Conservation (phyloP, 2,329 filamentous ascomycete species). For the Colletotrichum sp. region DNA sequence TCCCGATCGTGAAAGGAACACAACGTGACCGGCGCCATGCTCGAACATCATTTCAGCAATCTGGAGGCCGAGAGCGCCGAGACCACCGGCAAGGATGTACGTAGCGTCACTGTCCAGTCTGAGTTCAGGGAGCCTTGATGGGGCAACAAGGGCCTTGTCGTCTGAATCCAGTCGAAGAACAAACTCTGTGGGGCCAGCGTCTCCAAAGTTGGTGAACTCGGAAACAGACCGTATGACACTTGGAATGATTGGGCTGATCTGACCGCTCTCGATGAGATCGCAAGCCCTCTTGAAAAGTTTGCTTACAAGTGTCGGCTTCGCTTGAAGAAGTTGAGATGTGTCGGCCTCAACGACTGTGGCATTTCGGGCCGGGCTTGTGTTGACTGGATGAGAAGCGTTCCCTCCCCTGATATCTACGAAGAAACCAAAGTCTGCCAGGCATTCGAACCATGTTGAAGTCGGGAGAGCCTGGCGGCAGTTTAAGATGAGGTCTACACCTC, state of each 20-base stretch:
- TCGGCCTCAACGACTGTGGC: background rate
- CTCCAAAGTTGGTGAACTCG: constrained; percentile 21
- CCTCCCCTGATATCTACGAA: constrained; percentile 35
- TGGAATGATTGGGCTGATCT: background rate
- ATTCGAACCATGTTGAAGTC: constrained; percentile 26
- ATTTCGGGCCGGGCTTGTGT: background rate
- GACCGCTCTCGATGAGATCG: background rate
- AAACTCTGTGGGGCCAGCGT: constrained; percentile 36
- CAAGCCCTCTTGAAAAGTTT: background rate
- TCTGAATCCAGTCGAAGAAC: background rate
- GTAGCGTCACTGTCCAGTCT: background rate
- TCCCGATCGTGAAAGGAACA: constrained; percentile 31
- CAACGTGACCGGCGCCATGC: constrained; percentile 29
- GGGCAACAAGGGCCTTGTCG: background rate
- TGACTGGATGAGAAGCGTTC: constrained; percentile 21
- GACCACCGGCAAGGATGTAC: constrained; percentile 17
- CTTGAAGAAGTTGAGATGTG: background rate
- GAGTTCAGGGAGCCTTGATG: constrained; percentile 19
- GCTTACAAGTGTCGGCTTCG: background rate
- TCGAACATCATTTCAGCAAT: constrained; percentile 27
- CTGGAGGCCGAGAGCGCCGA: constrained; percentile 29
- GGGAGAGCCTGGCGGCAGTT: constrained; percentile 28
- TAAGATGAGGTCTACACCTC: constrained; percentile 31
- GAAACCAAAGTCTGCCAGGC: constrained; percentile 31
- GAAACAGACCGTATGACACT: constrained; percentile 1